phyloP scores from a whole-genome alignment of 352 stramenopile species.

The Globisporangium abappressorium region DNA sequence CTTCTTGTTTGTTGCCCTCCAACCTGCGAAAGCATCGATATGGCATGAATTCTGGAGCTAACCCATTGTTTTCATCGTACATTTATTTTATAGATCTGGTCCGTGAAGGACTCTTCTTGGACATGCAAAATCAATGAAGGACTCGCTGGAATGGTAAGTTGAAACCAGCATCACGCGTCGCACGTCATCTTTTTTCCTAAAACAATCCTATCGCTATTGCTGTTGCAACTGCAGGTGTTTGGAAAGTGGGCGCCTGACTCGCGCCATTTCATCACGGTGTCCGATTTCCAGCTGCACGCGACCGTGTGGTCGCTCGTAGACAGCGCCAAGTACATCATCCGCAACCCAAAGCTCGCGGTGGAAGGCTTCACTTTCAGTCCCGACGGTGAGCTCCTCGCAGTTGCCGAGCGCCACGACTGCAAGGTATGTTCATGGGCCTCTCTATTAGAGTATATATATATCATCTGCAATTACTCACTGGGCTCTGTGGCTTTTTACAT shows the following conservation, averaged over 20 bases:
- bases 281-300: constrained; percentile 83
- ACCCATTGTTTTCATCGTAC: background rate
- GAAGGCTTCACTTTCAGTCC: constrained; percentile 68
- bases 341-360: constrained; percentile 60
- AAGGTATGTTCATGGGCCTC: constrained; percentile 34
- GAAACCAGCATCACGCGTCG: background rate
- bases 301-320: constrained; percentile 80
- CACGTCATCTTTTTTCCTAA: background rate
- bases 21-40: background rate
- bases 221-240: constrained; percentile 16
- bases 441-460: background rate
- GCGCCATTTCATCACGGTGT: constrained; percentile 71
- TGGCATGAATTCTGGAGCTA: background rate
- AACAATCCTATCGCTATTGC: background rate
- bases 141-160: constrained; percentile 50
- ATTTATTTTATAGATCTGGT: constrained; percentile 42
- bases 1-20: background rate
- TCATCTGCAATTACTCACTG: background rate
- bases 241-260: constrained; percentile 57
- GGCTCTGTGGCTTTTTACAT: background rate
- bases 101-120: constrained; percentile 58
- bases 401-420: constrained; percentile 73
- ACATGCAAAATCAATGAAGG: constrained; percentile 76
- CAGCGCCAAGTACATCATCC: constrained; percentile 54
- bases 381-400: constrained; percentile 54